A percentile compares a stretch with the other conserved stretches of the same genome.
Conservation (phyloP, 2,329 filamentous ascomycete genomes). For the Samsoniella hepiali region DNA sequence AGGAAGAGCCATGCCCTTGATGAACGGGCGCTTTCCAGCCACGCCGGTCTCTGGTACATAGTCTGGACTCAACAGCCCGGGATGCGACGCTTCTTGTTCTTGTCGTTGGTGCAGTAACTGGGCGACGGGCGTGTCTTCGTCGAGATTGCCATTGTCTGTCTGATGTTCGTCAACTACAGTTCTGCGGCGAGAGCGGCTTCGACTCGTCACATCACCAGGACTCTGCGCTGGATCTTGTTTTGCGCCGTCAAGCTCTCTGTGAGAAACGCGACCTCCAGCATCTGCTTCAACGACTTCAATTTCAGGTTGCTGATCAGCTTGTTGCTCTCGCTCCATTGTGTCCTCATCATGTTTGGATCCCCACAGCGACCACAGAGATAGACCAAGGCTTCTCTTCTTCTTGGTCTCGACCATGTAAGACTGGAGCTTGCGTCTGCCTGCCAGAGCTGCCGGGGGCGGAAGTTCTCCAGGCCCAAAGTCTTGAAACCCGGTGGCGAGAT, state of each 20-base stretch:
- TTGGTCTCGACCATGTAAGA: conserved; percentile 46
- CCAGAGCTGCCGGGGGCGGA: conserved; percentile 81
- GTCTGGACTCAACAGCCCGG: conserved; percentile 43
- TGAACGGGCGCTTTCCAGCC: conserved; percentile 60
- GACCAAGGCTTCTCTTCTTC: conserved; percentile 66
- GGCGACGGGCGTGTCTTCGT: conserved; percentile 43
- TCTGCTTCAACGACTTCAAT: conserved; percentile 33
- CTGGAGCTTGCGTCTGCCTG: conserved; percentile 58
- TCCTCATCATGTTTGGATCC: conserved; percentile 84
- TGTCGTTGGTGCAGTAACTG: conserved; percentile 42
- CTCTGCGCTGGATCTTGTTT: conserved; percentile 33
- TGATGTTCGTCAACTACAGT: conserved; percentile 52
- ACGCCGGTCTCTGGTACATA: conserved; percentile 47
- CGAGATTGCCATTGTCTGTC: conserved; percentile 32
- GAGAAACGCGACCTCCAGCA: conserved; percentile 34
- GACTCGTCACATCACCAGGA: conserved; percentile 25
- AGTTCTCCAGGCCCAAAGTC: conserved; percentile 67
- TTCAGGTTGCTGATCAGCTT: conserved; percentile 41
- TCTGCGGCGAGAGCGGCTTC: conserved; percentile 43
- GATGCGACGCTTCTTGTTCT: conserved; percentile 36
- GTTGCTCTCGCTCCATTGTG: conserved; percentile 60
- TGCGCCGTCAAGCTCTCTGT: conserved; percentile 33
- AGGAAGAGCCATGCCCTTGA: conserved; percentile 68
- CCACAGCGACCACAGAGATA: conserved; percentile 84
- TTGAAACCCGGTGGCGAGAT: conserved; percentile 69